Evolutionary conservation across 2,329 filamentous ascomycete species (phyloP).

Genomic region (Ascochyta clinopodiicola): DNA sequence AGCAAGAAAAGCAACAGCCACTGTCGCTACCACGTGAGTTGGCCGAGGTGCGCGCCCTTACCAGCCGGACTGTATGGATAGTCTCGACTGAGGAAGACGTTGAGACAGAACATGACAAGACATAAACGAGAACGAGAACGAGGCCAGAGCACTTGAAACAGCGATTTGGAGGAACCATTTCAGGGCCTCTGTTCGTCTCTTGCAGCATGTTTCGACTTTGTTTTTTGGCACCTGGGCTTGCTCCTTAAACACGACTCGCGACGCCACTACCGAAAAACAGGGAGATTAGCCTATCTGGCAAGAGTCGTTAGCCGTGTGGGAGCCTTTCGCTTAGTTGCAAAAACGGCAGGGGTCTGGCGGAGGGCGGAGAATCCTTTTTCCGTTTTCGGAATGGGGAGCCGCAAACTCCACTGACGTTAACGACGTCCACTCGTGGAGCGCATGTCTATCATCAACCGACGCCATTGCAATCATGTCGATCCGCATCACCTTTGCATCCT

Average conservation of each 20-base stretch:
- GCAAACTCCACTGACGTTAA: conserved; percentile 14
- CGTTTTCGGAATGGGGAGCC: conserved; percentile 13
- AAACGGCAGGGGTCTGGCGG: background rate
- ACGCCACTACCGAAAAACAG: conserved; percentile 1
- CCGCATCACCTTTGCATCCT: conserved; percentile 6
- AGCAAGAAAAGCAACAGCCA: background rate
- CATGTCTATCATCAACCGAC: conserved; percentile 9
- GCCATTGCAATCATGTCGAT: conserved; percentile 12
- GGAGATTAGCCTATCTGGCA: background rate
- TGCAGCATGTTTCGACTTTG: conserved; percentile 3
- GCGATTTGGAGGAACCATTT: conserved; percentile 17
- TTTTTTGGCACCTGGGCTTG: conserved; percentile 2
- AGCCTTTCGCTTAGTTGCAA: conserved; percentile 5
- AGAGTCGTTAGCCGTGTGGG: background rate
- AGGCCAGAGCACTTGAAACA: background rate
- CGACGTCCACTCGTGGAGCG: background rate
- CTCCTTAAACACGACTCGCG: conserved; percentile 11
- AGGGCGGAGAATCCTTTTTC: conserved; percentile 1
- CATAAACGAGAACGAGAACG: background rate
- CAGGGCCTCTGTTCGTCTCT: conserved; percentile 14
- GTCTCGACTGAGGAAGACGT: background rate
- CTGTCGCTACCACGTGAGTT: background rate
- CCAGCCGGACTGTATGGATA: background rate
- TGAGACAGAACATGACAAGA: background rate
- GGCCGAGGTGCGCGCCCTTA: background rate